Conservation (phyloP, 1,284 basidiomycete species). For the Heimioporus retisporus region DNA sequence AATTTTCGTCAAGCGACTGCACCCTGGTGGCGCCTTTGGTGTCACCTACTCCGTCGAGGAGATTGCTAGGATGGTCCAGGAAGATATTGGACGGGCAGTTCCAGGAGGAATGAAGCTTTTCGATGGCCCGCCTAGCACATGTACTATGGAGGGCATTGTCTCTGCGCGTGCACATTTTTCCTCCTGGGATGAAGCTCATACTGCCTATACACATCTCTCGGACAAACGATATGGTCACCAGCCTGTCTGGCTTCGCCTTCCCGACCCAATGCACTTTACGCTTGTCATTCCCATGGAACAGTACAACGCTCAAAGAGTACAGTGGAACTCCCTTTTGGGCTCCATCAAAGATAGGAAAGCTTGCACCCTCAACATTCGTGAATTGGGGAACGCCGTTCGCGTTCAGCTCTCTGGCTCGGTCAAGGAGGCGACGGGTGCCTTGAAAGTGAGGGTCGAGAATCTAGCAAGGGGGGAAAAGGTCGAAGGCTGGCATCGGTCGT, state of each 20-base stretch:
- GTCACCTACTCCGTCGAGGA: conserved; percentile 5
- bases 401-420: conserved; percentile 45
- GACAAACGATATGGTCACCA: conserved; percentile 42
- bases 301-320: conserved; percentile 58
- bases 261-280: conserved; percentile 57
- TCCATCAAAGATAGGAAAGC: conserved; percentile 43
- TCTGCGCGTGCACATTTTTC: conserved; percentile 53
- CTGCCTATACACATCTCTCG: conserved; percentile 44
- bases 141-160: conserved; percentile 37
- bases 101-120: conserved; percentile 27
- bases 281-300: conserved; percentile 58
- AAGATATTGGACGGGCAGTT: conserved; percentile 31
- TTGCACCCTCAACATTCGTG: conserved; percentile 37
- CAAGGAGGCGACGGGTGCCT: conserved; percentile 60
- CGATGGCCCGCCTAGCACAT: conserved; percentile 29
- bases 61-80: conserved; percentile 23
- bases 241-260: conserved; percentile 49
- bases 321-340: conserved; percentile 56
- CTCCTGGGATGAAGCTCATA: conserved; percentile 58
- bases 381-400: conserved; percentile 28
- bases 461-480: conserved; percentile 61
- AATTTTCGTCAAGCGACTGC: conserved; percentile 33
- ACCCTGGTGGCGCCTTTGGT: conserved; percentile 2
- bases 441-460: conserved; percentile 69
- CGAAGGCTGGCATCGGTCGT: conserved; percentile 58